Evolutionary conservation across 768 basidiomycete genomes (phyloP).

Genomic region (Collybiopsis luxurians): DNA sequence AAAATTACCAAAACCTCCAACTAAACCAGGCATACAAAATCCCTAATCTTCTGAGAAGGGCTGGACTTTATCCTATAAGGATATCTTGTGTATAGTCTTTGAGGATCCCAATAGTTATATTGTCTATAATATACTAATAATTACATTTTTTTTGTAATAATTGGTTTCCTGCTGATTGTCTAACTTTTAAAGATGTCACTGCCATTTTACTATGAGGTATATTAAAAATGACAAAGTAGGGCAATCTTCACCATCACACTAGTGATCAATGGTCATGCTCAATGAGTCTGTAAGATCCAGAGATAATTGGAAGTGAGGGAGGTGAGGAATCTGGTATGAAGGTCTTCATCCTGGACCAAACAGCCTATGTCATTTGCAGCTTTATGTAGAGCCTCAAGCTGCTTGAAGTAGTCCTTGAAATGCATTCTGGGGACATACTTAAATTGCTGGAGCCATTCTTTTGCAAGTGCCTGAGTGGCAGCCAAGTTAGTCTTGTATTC

Average conservation of each 20-base stretch:
- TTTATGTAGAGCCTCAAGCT: not conserved
- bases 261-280: not conserved
- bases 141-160: too few relatives aligned
- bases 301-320: not conserved
- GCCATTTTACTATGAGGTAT: not conserved
- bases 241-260: not conserved
- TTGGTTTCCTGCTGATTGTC: too few relatives aligned
- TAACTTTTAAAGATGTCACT: conserved; percentile 18
- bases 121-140: too few relatives aligned
- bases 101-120: too few relatives aligned
- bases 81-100: too few relatives aligned
- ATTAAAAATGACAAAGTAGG: not conserved
- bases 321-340: not conserved
- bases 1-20: too few relatives aligned
- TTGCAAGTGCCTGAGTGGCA: not conserved
- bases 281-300: not conserved
- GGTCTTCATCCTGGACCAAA: not conserved
- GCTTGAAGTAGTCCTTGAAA: not conserved
- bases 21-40: too few relatives aligned
- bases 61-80: too few relatives aligned
- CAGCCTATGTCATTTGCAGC: not conserved
- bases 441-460: not conserved
- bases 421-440: not conserved
- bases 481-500: not conserved
- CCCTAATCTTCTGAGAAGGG: too few relatives aligned